Evolutionary conservation across 2,329 filamentous ascomycete genomes (phyloP), one percentile per base, ranked within the genome.

Genomic region (Xylaria sp.): DNA sequence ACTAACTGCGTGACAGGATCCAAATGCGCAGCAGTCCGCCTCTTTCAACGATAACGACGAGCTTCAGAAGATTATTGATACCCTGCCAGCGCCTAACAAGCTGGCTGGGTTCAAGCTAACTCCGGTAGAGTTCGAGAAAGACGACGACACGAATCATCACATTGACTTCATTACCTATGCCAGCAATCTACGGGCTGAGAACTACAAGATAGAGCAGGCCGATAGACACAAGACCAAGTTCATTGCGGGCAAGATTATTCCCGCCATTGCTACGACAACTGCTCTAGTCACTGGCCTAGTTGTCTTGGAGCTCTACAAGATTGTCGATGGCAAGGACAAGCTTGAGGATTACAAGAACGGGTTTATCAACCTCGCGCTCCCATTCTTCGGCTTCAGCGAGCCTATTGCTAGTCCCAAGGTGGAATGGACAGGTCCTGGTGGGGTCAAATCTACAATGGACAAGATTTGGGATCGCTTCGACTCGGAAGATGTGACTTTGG

Each of bases 271-370:
- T 54, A 99, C 96, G 2, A 98, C 96, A 0, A 99, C 96, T 2
- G 95, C 96, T 2, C 86, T 99, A 67, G 95, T 98, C 13, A 99
- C 96, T 2, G 96, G 96, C 67, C 86, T 99, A 55, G 94, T 99
- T 62, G 88, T 97, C 18, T 84, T 99, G 55, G 96, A 99, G 84
- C 84, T 98, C 57, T 98, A 93, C 90, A 99, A 99, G 89, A 89
- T 99, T 72, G 86, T 99, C 55, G 96, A 98, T 78, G 95, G 94
- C 78, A 98, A 99, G 86, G 89, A 88, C n/a, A 94, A 98, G 75
- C 91, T 98, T 73, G 96, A 98, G 83, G 93, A 98, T 82, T 99
- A 97, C 90, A 98, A 98, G 89, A 99, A 99, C 79, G 96, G 96
- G 18, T 99, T 99, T 82, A 87, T 98, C 83, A 99, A 99, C 83